Evolutionary conservation across 257 asterid species (phyloP).

Genomic region (Echium plantagineum): DNA sequence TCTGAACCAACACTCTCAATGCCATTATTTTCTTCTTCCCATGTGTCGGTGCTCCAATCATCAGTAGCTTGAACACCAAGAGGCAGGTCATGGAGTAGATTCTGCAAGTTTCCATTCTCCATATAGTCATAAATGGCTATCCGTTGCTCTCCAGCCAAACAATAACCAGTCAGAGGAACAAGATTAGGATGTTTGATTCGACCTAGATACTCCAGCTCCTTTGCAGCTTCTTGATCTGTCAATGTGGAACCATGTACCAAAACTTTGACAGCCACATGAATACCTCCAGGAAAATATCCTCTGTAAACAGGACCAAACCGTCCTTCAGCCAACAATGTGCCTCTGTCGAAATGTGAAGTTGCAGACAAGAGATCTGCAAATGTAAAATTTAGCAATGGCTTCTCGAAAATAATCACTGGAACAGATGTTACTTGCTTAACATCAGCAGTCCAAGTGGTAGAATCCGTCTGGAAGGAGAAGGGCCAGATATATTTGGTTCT

Average conservation of each 20-base stretch:
- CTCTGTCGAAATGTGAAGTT: slow-evolving; percentile 68
- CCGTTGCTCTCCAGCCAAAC: slow-evolving; percentile 88
- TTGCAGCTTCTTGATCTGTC: slow-evolving; percentile 75
- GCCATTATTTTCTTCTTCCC: slow-evolving; percentile 57
- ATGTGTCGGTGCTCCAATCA: slow-evolving; percentile 64
- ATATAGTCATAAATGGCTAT: slow-evolving; percentile 78
- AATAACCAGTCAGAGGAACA: slow-evolving; percentile 67
- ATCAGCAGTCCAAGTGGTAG: slow-evolving; percentile 84
- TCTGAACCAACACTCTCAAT: slow-evolving; percentile 51
- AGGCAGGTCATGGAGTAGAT: slow-evolving; percentile 68
- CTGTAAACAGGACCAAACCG: slow-evolving; percentile 76
- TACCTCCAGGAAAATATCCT: slow-evolving; percentile 62
- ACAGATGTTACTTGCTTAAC: slow-evolving; percentile 69
- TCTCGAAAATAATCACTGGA: slow-evolving; percentile 63
- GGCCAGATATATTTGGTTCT: slow-evolving; percentile 61
- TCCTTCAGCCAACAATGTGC: slow-evolving; percentile 72
- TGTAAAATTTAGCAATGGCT: slow-evolving; percentile 73
- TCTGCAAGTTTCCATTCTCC: slow-evolving; percentile 81
- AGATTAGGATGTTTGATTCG: slow-evolving; percentile 76
- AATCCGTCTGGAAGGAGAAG: slow-evolving; percentile 68
- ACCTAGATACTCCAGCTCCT: slow-evolving; percentile 74
- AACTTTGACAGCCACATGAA: slow-evolving; percentile 76
- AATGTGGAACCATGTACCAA: slow-evolving; percentile 64
- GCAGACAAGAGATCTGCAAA: slow-evolving; percentile 71
- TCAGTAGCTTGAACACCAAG: slow-evolving; percentile 55